Evolutionary conservation across 2,329 filamentous ascomycete genomes (phyloP).

Genomic region (Coniella vitis): DNA sequence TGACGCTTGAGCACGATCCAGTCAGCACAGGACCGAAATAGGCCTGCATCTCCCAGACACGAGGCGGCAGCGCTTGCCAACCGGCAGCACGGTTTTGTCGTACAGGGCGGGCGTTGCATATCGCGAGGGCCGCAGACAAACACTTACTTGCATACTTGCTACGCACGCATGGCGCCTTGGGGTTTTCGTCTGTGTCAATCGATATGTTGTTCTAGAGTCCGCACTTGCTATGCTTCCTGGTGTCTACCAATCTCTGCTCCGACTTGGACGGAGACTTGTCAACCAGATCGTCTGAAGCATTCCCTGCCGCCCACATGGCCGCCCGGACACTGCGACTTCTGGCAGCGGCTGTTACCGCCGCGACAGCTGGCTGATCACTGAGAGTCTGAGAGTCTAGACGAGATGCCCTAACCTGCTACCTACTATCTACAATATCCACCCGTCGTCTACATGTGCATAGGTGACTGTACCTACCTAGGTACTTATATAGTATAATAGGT

Average conservation of each 20-base stretch:
- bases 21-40: background rate
- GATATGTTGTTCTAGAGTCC: background rate
- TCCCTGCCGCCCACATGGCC: constrained; percentile 2
- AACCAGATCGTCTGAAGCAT: background rate
- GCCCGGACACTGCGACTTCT: background rate
- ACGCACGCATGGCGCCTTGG: background rate
- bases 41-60: too few relatives aligned
- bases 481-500: background rate
- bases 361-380: background rate
- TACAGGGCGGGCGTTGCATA: too few relatives aligned
- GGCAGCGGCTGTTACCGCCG: background rate
- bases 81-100: too few relatives aligned
- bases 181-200: background rate
- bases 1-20: background rate
- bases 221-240: background rate
- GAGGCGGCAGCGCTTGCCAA: too few relatives aligned
- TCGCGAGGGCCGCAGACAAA: background rate
- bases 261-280: background rate
- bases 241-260: background rate
- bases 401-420: background rate
- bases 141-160: background rate
- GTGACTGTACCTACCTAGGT: background rate
- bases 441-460: background rate
- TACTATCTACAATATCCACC: background rate
- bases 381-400: background rate